Base-by-base conservation (phyloP, 2,329 filamentous ascomycete genomes). In the Diplocarpon rosae region DNA sequence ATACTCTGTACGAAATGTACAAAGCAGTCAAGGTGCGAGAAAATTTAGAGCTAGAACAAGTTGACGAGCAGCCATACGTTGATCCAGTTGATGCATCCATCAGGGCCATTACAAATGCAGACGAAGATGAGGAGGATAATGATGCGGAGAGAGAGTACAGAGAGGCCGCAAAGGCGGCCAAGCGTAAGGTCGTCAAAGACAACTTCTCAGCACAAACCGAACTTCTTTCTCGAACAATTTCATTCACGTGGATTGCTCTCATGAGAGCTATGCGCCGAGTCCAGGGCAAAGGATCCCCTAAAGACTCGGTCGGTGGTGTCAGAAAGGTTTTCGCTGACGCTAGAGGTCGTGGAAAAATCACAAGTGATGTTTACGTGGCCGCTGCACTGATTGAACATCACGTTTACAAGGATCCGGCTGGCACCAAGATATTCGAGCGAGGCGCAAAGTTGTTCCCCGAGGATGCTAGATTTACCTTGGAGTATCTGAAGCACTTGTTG, bases 401-500 rank as follows among this genome's bases (percentile, higher is more conserved):
- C 56, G 93, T 93, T 54, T 98, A 98, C 65, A 92, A 94, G 59
- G 92, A 96, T 57, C 77, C 82, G 0, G 86, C 92, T 0, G 90
- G 89, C 1, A 85, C 84, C 35, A 95, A 92, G 66, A 96, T 98
- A 48, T 94, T 96, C 54, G 92, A 98, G 62, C 83, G 90, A 37
- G 92, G 92, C 15, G 80, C 90, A 52, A 92, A 87, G 59, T 71
- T 98, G 11, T 98, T 96, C 60, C 90, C 90, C 0, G 86, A 93
- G 39, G 90, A 96, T 58, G 89, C 95, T 62, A 74, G 80, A 46
- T 96, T 96, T 65, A 87, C 93, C 51, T 74, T 98, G 41, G 89
- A 96, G 64, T 96, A 98, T 63, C 72, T 98, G 56, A 95, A 95
- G 67, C 92, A 95, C 64, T 69, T 98, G 48, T 84, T 96, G 57